Base-by-base conservation (phyloP, 1,284 basidiomycete genomes). In the Microbotryomycetes sp. region DNA sequence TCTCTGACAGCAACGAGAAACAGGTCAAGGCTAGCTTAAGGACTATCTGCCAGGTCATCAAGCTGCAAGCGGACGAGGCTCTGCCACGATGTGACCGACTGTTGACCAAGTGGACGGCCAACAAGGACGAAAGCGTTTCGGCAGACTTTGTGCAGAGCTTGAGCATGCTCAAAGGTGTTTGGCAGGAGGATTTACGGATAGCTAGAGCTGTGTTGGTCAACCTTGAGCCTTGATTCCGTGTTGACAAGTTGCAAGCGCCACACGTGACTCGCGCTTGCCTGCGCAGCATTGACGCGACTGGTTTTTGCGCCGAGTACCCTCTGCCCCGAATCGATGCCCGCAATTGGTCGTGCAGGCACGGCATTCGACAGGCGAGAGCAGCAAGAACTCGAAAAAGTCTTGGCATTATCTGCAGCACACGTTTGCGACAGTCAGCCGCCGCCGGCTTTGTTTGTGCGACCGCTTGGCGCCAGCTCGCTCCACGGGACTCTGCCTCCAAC, bases 1-100 rank as follows among this genome's bases (percentile, higher is more conserved):
- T 71, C 48, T 65, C 66, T 16, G 41, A 54, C 9, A 30, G 52
- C 11, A 71, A 69, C 57, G 66, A 69, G 27, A 29, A 41, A 4
- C 45, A 51, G n/a, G 67, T 68, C 0, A 24, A 26, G 9, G 30
- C n/a, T 3, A 59, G 47, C 18, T 24, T 66, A 9, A 9, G 18
- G 27, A 55, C 41, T 9, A 46, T 68, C 3, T 52, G 52, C 7
- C n/a, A 48, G 3, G 21, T 15, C 3, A 23, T 62, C 0, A 53
- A 13, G 41, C 21, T 21, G 5, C 61, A 68, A 45, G 47, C 50
- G 6, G 30, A 16, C 6, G 30, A 45, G 9, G 64, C 61, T 0
- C 13, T 52, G 16, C 23, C 41, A 52, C 26, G 27, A 59, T 66
- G 59, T 21, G 26, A 29, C 21, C 53, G 27, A 27, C 11, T 65